Base-by-base conservation (phyloP, 2,329 filamentous ascomycete genomes). In the Pezicula radicicola region DNA sequence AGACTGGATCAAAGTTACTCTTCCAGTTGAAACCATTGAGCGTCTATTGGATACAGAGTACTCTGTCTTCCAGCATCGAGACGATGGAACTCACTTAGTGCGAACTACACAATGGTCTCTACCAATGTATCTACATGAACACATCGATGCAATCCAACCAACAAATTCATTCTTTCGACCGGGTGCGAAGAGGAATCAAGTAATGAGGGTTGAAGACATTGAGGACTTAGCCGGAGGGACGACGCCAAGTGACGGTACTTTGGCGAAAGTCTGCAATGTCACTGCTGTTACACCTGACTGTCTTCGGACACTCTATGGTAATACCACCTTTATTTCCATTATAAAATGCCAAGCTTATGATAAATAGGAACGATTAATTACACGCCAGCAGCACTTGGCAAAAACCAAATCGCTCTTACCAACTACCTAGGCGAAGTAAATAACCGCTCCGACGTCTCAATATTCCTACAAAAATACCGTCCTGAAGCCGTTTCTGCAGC, bases 141-240 rank as follows among this genome's bases (percentile, higher is more conserved):
- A 81, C 60, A 77, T 84, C 55, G 79, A 83, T 60, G 75, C 78
- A 12, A 77, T 84, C 25, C 80, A 84, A 62, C 81, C 81, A 2
- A 84, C 81, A 1, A 84, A 75, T 46, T 80, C 79, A 0, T 84
- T 84, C 69, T 78, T 80, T 64, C 72, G 74, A 36, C 60, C 70
- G 58, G n/a, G 13, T 10, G 21, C 42, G 4, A 25, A 45, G 42
- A 45, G 27, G 19, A 28, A 6, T 16, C 42, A 45, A 16, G 27
- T 42, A 7, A 42, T 42, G 40, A 42, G 16, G 8, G 40, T 42
- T 19, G 25, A 21, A 13, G 25, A 19, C 13, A 25, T 7, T 2
- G 18, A 8, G 4, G 40, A 42, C 3, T 25, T 42, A 42, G 40
- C 40, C 10, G 25, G n/a, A 15, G 40, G 18, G 10, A 15, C 40